These are phyloP conservation scores for Talaromyces sp. DNA, from an alignment of 2,329 filamentous ascomycete species.

Conservation along the genomic window DNA sequence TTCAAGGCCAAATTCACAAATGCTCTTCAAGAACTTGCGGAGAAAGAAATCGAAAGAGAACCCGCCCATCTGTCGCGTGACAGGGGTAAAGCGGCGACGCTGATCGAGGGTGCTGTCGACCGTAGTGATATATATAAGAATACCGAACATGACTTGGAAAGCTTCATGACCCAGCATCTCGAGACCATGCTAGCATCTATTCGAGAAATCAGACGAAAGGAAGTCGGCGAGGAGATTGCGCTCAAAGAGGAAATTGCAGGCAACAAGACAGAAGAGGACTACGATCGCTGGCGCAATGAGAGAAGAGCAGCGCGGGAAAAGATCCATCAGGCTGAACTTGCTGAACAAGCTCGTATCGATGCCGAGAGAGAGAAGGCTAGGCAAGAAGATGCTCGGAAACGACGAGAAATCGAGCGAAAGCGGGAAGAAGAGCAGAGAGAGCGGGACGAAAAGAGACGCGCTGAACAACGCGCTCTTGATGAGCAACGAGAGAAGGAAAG, in stretches of 20 bases:
- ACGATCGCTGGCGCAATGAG: constrained; percentile 53
- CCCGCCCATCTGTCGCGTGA: constrained; percentile 61
- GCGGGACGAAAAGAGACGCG: constrained; percentile 49
- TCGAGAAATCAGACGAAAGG: constrained; percentile 56
- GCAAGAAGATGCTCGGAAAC: constrained; percentile 44
- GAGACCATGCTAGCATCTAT: constrained; percentile 55
- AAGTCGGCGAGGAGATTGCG: constrained; percentile 59
- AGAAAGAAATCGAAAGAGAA: constrained; percentile 62
- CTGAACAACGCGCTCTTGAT: constrained; percentile 53
- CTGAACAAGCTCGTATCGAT: constrained; percentile 54
- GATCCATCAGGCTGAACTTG: constrained; percentile 50
- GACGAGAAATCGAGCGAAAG: constrained; percentile 45
- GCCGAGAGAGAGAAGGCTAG: constrained; percentile 42
- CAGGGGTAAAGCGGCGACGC: constrained; percentile 59
- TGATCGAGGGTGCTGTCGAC: constrained; percentile 64
- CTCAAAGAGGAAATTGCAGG: constrained; percentile 55
- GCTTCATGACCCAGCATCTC: constrained; percentile 55
- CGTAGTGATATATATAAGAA: constrained; percentile 61
- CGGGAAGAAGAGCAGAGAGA: constrained; percentile 49
- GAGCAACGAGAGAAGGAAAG: constrained; percentile 55
- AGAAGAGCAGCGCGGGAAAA: constrained; percentile 54
- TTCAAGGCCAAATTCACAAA: constrained; percentile 53
- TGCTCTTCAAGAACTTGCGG: constrained; percentile 56
- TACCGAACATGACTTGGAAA: constrained; percentile 56
- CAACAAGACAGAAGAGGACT: constrained; percentile 61